These are phyloP conservation scores for Coffea eugenioides DNA, from an alignment of 257 asterid species.

Conservation along the genomic window DNA sequence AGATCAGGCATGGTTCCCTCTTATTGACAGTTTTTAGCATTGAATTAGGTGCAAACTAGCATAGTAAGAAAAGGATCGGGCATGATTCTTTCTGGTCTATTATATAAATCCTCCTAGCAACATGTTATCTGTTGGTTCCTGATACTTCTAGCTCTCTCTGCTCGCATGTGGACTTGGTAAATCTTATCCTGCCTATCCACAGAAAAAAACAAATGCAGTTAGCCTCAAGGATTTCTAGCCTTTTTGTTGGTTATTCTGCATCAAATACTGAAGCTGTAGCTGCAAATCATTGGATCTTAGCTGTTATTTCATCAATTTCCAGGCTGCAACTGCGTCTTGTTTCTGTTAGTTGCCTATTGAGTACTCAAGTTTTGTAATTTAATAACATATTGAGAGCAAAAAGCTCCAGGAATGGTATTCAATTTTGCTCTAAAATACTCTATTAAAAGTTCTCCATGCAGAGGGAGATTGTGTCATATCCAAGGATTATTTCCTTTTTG, in stretches of 20 bases:
- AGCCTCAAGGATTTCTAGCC: not conserved
- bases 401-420: not conserved
- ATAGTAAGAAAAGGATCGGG: not conserved
- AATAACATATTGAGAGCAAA: not conserved
- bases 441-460: not conserved
- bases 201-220: not conserved
- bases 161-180: not conserved
- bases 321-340: not conserved
- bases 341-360: not conserved
- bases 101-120: not conserved
- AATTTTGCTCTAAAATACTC: not conserved
- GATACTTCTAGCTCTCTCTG: not conserved
- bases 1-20: slow-evolving; percentile 47
- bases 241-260: not conserved
- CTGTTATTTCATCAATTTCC: not conserved
- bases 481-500: not conserved
- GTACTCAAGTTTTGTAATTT: not conserved
- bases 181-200: not conserved
- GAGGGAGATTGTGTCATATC: not conserved
- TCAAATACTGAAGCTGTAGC: not conserved
- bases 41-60: not conserved
- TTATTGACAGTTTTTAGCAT: not conserved
- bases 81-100: not conserved
- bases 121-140: not conserved
- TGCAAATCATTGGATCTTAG: not conserved